Evolutionary conservation across 306 rosid species (phyloP), one percentile per base, ranked within the genome.

Genomic region (Vicia faba): DNA sequence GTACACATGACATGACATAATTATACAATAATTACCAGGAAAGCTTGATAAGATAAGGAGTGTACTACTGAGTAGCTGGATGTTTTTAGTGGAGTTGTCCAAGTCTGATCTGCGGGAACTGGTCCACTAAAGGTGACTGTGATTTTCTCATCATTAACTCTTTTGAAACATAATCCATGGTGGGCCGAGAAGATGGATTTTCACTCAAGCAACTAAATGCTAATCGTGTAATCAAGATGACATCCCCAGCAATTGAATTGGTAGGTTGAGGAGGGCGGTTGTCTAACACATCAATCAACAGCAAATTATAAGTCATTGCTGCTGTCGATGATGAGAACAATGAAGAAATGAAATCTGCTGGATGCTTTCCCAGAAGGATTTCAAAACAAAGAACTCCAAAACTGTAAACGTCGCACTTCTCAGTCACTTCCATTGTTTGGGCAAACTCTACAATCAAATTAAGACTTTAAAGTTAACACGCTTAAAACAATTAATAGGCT

Each of bases 141-240:
- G 74, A 67, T 12, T 38, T 59, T 20, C 49, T 49, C 64, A 26
- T 66, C 26, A 45, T 25, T 26, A 75, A 26, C 7, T 60, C 43
- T 39, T 75, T 75, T 0, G 64, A 48, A 5, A 75, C 31, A 18
- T 75, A 33, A 26, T 68, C 58, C 79, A 68, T 75, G 12, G 55
- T 67, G n/a, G 79, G 73, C 4, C 73, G 79, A 15, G 68, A 48
- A 36, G 36, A 3, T 58, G 69, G 79, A 35, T n/a, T 74, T 49
- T 11, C 45, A 16, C 19, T 66, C 46, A 74, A 48, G 53, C 73
- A 74, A 46, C 23, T 7, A 15, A 74, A 40, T 57, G 79, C 69
- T 16, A 66, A 36, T 39, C 11, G 66, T 25, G 74, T 44, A 39
- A 60, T 55, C 69, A 68, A 59, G 33, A 68, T 68, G 19, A 68